Evolutionary conservation across 768 basidiomycete genomes (phyloP).

Genomic region (Suillus tomentosus): DNA sequence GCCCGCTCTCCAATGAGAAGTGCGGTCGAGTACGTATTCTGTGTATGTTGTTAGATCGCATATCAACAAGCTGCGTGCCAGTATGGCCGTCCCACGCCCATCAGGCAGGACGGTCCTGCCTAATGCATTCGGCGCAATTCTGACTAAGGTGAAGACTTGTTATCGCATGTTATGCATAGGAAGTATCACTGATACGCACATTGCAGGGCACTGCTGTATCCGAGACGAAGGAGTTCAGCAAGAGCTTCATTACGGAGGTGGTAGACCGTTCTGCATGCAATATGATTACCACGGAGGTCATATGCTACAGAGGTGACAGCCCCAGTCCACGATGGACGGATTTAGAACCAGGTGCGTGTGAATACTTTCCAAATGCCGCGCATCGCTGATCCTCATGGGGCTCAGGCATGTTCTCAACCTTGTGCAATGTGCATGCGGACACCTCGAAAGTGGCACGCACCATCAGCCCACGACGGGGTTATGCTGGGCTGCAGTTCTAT

Average conservation of each 20-base stretch:
- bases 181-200: not conserved
- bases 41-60: no score
- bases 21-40: no score
- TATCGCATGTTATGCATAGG: not conserved
- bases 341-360: constrained; percentile 28
- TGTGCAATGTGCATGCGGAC: constrained; percentile 27
- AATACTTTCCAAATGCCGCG: not conserved
- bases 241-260: constrained; percentile 34
- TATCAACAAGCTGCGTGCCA: constrained; percentile 31
- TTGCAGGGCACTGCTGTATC: constrained; percentile 31
- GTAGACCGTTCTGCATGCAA: constrained; percentile 31
- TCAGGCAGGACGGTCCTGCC: constrained; percentile 36
- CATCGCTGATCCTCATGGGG: constrained; percentile 4
- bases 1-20: no score
- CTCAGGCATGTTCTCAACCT: constrained; percentile 30
- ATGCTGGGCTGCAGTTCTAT: constrained; percentile 32
- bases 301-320: constrained; percentile 30
- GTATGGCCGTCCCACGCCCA: constrained; percentile 31
- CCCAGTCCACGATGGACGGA: constrained; percentile 32
- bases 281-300: constrained; percentile 31
- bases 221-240: constrained; percentile 34
- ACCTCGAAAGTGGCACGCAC: constrained; percentile 32
- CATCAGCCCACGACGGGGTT: constrained; percentile 33
- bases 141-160: constrained; percentile 25
- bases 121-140: constrained; percentile 33